These are phyloP conservation scores for Chalciporus pseudorubinellus DNA, from an alignment of 768 basidiomycete species.

Conservation along the genomic window DNA sequence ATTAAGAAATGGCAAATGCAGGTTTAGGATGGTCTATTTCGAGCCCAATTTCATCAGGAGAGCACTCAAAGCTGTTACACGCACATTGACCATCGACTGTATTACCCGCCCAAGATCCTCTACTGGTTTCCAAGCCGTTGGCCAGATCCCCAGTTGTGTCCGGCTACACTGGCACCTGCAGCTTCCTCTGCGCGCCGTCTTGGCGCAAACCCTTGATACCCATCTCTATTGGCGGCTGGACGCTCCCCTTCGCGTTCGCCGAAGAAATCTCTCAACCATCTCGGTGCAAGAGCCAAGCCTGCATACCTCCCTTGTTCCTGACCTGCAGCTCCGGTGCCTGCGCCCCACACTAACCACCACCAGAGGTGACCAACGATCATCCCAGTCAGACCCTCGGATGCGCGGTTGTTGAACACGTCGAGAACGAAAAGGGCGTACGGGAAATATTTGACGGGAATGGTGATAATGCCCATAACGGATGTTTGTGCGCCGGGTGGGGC, in stretches of 20 bases:
- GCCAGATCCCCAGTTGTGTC: constrained; percentile 56
- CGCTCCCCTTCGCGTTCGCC: constrained; percentile 37
- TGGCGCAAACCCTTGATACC: constrained; percentile 61
- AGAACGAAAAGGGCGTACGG: constrained; percentile 73
- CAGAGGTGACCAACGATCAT: constrained; percentile 76
- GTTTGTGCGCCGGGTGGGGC: constrained; percentile 65
- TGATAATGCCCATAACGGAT: constrained; percentile 77
- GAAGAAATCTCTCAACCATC: constrained; percentile 53
- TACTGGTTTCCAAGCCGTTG: constrained; percentile 43
- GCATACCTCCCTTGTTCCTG: constrained; percentile 38
- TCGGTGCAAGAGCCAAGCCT: constrained; percentile 49
- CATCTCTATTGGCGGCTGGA: constrained; percentile 39
- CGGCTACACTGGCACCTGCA: constrained; percentile 22
- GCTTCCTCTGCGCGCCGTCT: constrained; percentile 31
- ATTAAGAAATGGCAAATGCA: too few relatives aligned
- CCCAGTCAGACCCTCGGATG: constrained; percentile 60
- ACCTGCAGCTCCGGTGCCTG: constrained; percentile 39
- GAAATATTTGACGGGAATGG: constrained; percentile 67
- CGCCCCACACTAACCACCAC: constrained; percentile 72
- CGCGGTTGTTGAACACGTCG: constrained; percentile 68
- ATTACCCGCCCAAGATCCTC: neutral
- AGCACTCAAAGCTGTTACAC: too few relatives aligned
- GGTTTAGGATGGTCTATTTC: too few relatives aligned
- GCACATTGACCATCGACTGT: neutral
- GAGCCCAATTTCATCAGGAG: too few relatives aligned